Evolutionary conservation across 345 rosid species (phyloP), one percentile per base, ranked within the genome.

Genomic region (Aegle marmelos): DNA sequence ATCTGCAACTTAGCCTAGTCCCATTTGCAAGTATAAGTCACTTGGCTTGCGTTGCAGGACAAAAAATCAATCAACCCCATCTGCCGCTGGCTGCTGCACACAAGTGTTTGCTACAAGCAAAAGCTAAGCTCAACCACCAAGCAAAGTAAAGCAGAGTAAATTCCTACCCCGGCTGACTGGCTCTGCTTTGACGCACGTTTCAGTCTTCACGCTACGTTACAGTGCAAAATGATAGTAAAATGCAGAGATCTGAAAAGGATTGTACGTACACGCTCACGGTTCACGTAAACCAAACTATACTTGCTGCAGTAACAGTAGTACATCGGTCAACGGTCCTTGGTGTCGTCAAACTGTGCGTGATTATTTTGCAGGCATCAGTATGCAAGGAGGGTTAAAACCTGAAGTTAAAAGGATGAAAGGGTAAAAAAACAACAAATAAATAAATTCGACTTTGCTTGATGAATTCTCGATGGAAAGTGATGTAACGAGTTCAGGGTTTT

Each of bases 81-180:
- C 21, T 45, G 5, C 17, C 3, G 50, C 50, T 41, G 48, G 48
- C 48, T 41, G 50, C 50, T 45, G 50, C 50, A 45, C 50, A 45
- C 50, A 45, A 45, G 50, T 45, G 50, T 24, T 10, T 14, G 25
- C n/a, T 19, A 53, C 82, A 75, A 80, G 84, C 71, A 70, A 70
- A 45, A 45, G 50, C 50, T 45, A 78, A 75, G 34, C 76, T 70
- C 73, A 25, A 22, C 79, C 56, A 8, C 37, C 36, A 70, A 77
- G 83, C 63, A 69, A 77, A 14, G 70, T 77, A 66, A 22, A 41
- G 50, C 9, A 11, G 3, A 11, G 50, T 2, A 11, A 41, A 13
- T 41, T 10, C 50, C 50, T 45, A 13, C 16, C 17, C 16, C 5
- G 5, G 50, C 13, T 45, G 50, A 45, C 50, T 3, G 50, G 50